Base-by-base conservation (phyloP, 2,329 filamentous ascomycete genomes). In the Fusarium nurragi region DNA sequence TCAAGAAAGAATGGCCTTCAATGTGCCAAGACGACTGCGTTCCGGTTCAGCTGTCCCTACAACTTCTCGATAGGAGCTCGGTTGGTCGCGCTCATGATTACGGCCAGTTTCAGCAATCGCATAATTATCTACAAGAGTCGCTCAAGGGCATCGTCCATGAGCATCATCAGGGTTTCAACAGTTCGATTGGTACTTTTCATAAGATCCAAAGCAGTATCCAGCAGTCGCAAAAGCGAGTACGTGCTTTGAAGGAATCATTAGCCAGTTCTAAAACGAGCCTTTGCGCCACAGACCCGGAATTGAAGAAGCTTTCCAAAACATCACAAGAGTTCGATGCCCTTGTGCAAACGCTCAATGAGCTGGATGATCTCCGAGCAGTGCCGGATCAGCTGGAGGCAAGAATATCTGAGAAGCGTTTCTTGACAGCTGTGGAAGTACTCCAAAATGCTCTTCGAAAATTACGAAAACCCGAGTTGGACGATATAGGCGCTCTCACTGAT, bases 161-260 rank as follows among this genome's bases (percentile, higher is more conserved):
- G 79, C 94, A 99, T 75, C 94, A 99, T 74, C 95, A 99, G 77
- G 96, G 95, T 43, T 99, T 99, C 84, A 99, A 98, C 79, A 97
- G 93, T 77, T 97, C 94, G 47, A 98, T 99, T 65, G 95, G 94
- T 77, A 98, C 94, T 19, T 99, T 98, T 75, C 96, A 99, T 82
- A 97, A 97, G 78, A 99, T 99, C 62, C 95, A 99, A 77, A 88
- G 89, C 49, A 97, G 93, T 78, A 95, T 99, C 67, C 91, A 94
- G 71, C 84, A 87, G 47, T 97, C 93, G 16, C 95, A 99, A 77
- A 89, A 89, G 72, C 88, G 93, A 60, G 92, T 99, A 51, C 88
- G 94, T 57, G 82, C 84, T 13, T 82, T 99, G 63, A 95, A 94
- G 76, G 88, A 93, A 55, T 93, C 92, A n/a, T 82, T 99, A 55